These are phyloP conservation scores for Suillus bovinus DNA, from an alignment of 768 basidiomycete genomes.

Conservation along the genomic window DNA sequence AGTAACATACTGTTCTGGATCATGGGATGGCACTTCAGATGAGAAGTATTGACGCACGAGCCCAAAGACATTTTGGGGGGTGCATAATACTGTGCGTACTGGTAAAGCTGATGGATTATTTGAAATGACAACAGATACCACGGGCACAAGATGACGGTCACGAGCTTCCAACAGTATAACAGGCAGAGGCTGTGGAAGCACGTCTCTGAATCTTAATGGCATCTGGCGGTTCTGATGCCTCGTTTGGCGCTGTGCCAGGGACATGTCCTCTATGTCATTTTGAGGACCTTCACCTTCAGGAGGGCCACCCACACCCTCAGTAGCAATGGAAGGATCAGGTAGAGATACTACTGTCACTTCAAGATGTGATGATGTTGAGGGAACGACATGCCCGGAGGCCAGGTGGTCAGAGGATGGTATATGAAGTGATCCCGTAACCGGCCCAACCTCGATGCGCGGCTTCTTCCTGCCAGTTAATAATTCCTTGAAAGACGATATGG, in stretches of 20 bases:
- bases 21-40: neutral
- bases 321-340: rapidly evolving
- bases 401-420: too few species aligned
- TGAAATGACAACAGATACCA: neutral
- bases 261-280: neutral
- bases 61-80: neutral
- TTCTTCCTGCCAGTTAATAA: neutral
- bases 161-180: neutral
- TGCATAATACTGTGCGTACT: neutral
- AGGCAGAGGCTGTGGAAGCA: neutral
- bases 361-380: too few species aligned
- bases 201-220: neutral
- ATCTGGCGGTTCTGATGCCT: neutral
- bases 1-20: neutral
- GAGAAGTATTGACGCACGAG: neutral
- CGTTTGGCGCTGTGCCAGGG: neutral
- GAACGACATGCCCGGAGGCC: too few species aligned
- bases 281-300: too few species aligned
- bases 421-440: too few species aligned
- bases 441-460: neutral
- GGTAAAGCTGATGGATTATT: neutral
- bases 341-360: too few species aligned
- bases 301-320: too few species aligned
- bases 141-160: neutral
- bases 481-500: neutral